These are phyloP conservation scores for Dactylellina drechsleri DNA, from an alignment of 2,329 filamentous ascomycete species.

Conservation along the genomic window DNA sequence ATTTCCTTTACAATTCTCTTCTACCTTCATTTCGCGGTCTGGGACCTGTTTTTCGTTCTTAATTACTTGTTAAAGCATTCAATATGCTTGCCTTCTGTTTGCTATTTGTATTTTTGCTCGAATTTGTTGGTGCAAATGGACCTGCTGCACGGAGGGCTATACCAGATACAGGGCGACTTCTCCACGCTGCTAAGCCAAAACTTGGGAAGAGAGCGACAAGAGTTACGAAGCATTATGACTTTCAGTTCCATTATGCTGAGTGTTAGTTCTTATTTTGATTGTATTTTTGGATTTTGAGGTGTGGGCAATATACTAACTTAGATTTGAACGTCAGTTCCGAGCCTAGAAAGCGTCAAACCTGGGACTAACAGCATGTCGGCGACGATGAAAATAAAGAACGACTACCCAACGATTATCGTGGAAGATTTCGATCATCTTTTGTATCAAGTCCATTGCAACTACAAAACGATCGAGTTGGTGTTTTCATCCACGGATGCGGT, in stretches of 20 bases:
- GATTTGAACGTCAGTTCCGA: background rate
- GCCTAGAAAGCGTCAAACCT: background rate
- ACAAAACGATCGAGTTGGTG: background rate
- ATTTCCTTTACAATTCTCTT: too few species aligned
- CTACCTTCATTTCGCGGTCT: background rate
- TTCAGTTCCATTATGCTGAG: constrained; percentile 9
- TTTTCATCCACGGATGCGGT: background rate
- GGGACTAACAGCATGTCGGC: constrained; percentile 7
- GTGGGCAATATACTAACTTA: background rate
- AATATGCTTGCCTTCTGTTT: background rate
- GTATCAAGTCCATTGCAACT: constrained; percentile 13
- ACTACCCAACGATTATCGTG: constrained; percentile 17
- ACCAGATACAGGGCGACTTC: background rate
- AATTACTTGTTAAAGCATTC: background rate
- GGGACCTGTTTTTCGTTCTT: background rate
- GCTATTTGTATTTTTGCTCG: background rate
- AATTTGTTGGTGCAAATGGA: background rate
- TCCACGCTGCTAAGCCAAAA: constrained; percentile 17
- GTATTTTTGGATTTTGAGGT: background rate
- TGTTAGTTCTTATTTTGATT: background rate
- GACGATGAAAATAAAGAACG: background rate
- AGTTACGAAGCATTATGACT: constrained; percentile 10
- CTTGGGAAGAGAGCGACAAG: background rate
- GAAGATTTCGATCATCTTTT: constrained; percentile 21
- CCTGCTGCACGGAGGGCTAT: background rate